phyloP scores from a whole-genome alignment of 1,139 yeast species.

The Diutina neorugosa region DNA sequence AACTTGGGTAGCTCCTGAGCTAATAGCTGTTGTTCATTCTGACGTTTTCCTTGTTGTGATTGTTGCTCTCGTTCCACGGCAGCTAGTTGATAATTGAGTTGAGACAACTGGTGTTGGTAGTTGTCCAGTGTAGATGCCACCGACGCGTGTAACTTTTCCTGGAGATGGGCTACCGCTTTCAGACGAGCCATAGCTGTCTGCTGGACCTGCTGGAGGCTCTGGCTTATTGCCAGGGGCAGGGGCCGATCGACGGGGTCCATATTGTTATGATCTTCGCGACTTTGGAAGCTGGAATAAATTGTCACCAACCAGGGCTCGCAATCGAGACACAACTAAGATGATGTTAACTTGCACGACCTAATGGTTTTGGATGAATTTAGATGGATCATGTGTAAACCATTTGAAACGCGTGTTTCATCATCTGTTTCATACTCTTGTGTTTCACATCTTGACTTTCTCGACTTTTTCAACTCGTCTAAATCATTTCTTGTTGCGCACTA shows the following conservation, averaged over 20 bases:
- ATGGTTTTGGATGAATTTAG: too few relatives aligned
- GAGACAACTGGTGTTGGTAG: neutral
- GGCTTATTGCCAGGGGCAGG: neutral
- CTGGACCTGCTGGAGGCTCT: neutral
- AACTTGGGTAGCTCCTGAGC: neutral
- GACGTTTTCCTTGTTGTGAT: neutral
- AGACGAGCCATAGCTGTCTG: neutral
- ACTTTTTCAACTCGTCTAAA: neutral
- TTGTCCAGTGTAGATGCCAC: neutral
- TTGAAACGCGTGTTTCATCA: too few relatives aligned
- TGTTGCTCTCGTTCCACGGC: neutral
- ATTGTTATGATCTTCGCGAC: neutral
- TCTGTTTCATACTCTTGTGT: too few relatives aligned
- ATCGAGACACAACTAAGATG: neutral
- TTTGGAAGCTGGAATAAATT: neutral
- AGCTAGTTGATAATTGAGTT: neutral
- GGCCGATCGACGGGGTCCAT: neutral
- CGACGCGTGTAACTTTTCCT: neutral
- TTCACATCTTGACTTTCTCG: too few relatives aligned
- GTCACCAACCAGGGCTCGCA: neutral
- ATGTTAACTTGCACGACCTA: too few relatives aligned
- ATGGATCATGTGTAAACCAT: too few relatives aligned
- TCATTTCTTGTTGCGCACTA: neutral
- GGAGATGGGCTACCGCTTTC: neutral
- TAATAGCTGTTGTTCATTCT: neutral